Base-by-base conservation (phyloP, 2,329 filamentous ascomycete species). In the Dendrostoma leiphaemia region DNA sequence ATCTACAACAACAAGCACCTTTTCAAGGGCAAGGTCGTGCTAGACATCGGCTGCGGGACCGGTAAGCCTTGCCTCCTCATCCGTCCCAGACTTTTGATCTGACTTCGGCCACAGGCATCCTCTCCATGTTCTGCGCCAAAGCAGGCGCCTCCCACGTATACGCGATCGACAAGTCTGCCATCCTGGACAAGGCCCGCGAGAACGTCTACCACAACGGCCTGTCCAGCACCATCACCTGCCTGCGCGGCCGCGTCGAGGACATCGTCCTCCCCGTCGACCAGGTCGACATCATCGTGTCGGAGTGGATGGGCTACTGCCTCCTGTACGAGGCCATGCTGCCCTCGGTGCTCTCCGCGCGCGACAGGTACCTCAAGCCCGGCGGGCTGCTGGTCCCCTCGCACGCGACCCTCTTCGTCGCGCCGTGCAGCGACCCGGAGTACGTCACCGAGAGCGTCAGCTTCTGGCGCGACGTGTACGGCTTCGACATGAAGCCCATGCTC, bases 291-390 rank as follows among this genome's bases (percentile, higher is more conserved):
- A 96, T 97, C 67, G 87, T 97, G 57, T 95, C 90, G 56, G 92
- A 97, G 71, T 97, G 92, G 92, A 97, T 97, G 92, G 92, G 92
- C 28, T 97, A 97, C 69, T 90, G 87, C 60, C 80, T 97, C 17
- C 80, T 97, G 6, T 97, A 95, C 70, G 92, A 97, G 72, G 91
- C 91, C 53, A 97, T 97, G 92, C 84, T 97, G 26, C 91, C 94
- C 60, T 95, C 90, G 46, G 90, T 97, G 21, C 80, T 97, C 48
- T 93, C 85, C 66, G 93, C 93, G 40, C 82, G 92, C 58, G 92
- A 97, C 72, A 85, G 83, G 62, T 97, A 96, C 70, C 83, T 97
- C 23, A 85, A 82, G 56, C 83, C 87, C 1, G 86, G 84, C 53
- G 92, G 92, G 15, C 77, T 97, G 49, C 85, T 97, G 75, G 88